A percentile compares a stretch with the other conserved stretches of the same genome.
Evolutionary conservation across 495 filamentous ascomycete genomes (phyloP).

Genomic region (Neurospora africana): DNA sequence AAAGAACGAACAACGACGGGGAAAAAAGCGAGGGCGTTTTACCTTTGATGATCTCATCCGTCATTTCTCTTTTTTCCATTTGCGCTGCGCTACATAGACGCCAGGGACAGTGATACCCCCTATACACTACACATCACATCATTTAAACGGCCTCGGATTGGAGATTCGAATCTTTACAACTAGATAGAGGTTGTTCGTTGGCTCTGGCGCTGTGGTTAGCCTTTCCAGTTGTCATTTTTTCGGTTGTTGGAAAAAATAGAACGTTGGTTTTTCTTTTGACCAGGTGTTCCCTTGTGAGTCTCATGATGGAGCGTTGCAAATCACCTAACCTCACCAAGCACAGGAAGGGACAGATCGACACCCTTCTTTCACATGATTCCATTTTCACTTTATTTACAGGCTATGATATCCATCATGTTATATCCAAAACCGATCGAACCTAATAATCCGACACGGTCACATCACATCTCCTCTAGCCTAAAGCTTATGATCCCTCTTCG

Average conservation of each 20-base stretch:
- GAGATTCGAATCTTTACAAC: not conserved
- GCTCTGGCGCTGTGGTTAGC: not conserved
- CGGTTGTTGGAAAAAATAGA: not conserved
- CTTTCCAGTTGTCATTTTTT: not conserved
- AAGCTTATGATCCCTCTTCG: not conserved
- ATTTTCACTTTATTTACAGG: not conserved
- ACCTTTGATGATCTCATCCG: not conserved
- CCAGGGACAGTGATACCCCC: not conserved
- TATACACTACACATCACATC: not conserved
- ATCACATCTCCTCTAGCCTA: not conserved
- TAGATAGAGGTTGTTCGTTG: not conserved
- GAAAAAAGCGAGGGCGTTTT: not conserved
- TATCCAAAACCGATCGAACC: not conserved
- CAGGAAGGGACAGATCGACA: not conserved
- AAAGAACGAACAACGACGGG: not conserved
- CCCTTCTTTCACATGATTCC: not conserved
- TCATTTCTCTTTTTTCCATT: not conserved
- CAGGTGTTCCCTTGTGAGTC: not conserved
- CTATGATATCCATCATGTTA: not conserved
- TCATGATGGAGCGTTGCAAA: not conserved
- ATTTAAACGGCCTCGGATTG: not conserved
- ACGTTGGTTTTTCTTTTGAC: not conserved
- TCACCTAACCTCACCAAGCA: not conserved
- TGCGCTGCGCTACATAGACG: not conserved
- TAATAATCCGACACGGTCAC: not conserved